These are phyloP conservation scores for Breviolum minutum DNA, from an alignment of 73 alveolate species.

Conservation along the genomic window DNA sequence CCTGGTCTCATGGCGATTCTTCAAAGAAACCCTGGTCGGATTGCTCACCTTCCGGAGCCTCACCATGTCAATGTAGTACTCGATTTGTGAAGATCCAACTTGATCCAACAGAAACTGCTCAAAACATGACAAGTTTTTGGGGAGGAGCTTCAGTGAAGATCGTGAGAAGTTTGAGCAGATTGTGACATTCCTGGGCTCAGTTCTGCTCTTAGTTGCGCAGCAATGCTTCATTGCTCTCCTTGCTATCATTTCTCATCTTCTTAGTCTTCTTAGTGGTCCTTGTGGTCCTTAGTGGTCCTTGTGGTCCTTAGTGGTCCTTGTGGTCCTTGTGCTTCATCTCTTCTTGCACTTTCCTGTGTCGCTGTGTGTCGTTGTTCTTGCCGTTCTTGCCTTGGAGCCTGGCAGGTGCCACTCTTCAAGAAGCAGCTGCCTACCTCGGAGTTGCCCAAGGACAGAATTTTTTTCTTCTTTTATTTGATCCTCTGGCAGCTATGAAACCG, in stretches of 20 bases:
- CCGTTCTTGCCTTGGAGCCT: background rate
- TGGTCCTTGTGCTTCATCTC: background rate
- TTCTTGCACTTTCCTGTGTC: background rate
- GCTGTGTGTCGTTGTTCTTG: background rate
- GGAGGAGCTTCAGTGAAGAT: conserved; percentile 60
- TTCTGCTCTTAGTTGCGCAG: background rate
- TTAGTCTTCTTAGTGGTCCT: background rate
- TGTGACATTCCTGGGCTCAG: background rate
- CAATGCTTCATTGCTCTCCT: background rate
- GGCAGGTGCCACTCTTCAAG: conserved; percentile 92
- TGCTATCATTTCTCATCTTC: background rate
- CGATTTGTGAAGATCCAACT: background rate
- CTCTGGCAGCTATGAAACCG: background rate
- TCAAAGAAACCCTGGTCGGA: background rate
- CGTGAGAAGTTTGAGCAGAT: conserved; percentile 64
- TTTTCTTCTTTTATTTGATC: background rate
- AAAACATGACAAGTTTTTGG: background rate
- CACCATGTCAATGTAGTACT: background rate
- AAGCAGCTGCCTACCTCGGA: conserved; percentile 91
- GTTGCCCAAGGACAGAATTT: conserved; percentile 52
- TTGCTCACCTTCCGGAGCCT: conserved; percentile 5
- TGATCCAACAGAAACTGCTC: background rate
- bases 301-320: background rate
- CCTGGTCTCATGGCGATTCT: conserved; percentile 6
- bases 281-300: background rate